Percentiles rank a stretch among this genome's conserved stretches.
phyloP scores from a whole-genome alignment of 129 eudicot genomes.

The Flaveria trinervia region DNA sequence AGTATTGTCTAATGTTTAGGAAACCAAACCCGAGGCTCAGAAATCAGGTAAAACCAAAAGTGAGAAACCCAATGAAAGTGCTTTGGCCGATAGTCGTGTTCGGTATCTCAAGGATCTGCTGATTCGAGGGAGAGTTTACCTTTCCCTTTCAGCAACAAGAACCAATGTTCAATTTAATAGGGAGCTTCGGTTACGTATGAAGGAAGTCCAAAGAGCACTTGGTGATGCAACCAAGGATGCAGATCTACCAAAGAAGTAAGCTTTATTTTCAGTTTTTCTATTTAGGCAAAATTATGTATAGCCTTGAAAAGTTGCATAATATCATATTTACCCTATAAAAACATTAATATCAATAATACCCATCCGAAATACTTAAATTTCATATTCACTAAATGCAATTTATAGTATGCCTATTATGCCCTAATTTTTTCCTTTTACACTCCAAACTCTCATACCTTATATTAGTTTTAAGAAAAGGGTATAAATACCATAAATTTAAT shows the following conservation, averaged over 20 bases:
- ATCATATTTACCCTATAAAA: neutral
- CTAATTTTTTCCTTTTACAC: neutral
- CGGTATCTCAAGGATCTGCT: constrained; percentile 85
- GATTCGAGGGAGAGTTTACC: constrained; percentile 68
- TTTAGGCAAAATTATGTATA: neutral
- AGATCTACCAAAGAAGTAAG: constrained; percentile 75
- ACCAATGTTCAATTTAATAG: constrained; percentile 71
- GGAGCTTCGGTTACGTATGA: constrained; percentile 83
- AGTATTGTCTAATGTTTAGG: constrained; percentile 34
- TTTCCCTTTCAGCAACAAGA: constrained; percentile 81
- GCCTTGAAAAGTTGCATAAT: neutral
- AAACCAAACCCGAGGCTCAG: constrained; percentile 38
- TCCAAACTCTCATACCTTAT: neutral
- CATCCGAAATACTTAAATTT: neutral
- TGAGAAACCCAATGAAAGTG: constrained; percentile 50
- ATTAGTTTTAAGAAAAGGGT: neutral
- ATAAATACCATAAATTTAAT: neutral
- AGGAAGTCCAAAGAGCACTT: constrained; percentile 76
- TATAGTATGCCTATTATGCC: neutral
- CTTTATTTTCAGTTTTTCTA: neutral
- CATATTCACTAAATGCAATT: neutral
- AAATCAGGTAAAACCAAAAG: constrained; percentile 39
- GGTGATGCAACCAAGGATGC: constrained; percentile 92
- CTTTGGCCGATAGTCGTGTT: constrained; percentile 56
- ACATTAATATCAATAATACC: neutral